phyloP scores from a whole-genome alignment of 2,329 filamentous ascomycete genomes.

The Plectosphaerella plurivora region DNA sequence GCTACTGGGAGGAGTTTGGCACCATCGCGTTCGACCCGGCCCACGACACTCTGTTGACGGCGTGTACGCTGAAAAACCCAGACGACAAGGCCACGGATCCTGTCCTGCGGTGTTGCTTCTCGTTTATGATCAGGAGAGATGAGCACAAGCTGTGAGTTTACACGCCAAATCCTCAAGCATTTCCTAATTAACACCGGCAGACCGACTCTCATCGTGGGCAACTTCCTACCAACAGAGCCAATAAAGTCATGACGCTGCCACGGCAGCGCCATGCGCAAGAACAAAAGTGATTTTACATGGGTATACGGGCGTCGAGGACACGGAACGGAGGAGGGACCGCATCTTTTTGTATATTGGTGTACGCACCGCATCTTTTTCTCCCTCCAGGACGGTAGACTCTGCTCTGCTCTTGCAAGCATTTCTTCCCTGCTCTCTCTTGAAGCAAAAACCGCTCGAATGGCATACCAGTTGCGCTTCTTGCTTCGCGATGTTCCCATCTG shows the following conservation, averaged over 20 bases:
- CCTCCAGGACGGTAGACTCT: neutral
- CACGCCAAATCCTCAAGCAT: neutral
- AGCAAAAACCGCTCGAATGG: neutral
- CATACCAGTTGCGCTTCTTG: neutral
- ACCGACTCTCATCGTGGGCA: slow-evolving; percentile 91
- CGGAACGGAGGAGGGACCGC: neutral
- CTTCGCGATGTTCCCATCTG: neutral
- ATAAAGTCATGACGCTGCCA: slow-evolving; percentile 3
- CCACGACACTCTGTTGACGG: slow-evolving; percentile 93
- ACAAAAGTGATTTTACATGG: neutral
- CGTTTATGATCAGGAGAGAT: slow-evolving; percentile 92
- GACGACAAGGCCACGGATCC: slow-evolving; percentile 63
- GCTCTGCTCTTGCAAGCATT: neutral
- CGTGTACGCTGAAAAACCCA: slow-evolving; percentile 84
- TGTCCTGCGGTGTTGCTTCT: slow-evolving; percentile 91
- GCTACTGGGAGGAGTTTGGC: slow-evolving; percentile 99
- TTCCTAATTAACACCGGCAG: slow-evolving; percentile 44
- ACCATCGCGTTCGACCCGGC: slow-evolving; percentile 93
- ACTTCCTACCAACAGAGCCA: slow-evolving; percentile 86
- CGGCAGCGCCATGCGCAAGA: slow-evolving; percentile 24
- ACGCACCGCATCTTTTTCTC: neutral
- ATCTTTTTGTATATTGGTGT: neutral
- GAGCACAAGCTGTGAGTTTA: slow-evolving; percentile 88
- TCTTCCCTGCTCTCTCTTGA: neutral
- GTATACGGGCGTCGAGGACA: neutral